Evolutionary conservation across 2,329 filamentous ascomycete species (phyloP).

Genomic region (Xylariaceae sp.): DNA sequence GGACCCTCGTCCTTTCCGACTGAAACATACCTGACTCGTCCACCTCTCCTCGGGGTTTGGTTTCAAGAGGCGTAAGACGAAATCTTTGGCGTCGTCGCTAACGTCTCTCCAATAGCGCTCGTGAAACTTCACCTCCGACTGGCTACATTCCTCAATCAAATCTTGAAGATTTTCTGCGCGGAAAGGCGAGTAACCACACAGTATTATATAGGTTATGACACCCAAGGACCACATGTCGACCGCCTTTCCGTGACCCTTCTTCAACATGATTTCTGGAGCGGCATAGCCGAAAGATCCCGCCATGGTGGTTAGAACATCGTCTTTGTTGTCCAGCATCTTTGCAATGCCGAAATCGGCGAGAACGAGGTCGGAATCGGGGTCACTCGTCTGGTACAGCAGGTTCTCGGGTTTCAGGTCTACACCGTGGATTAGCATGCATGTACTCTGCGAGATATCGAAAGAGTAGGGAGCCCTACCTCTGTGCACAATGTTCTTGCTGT

Average conservation of each 20-base stretch:
- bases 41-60: constrained; percentile 71
- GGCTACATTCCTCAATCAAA: constrained; percentile 88
- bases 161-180: constrained; percentile 89
- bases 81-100: constrained; percentile 89
- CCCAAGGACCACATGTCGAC: constrained; percentile 99
- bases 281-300: constrained; percentile 97
- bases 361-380: constrained; percentile 75
- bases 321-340: constrained; percentile 88
- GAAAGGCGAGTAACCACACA: constrained; percentile 98
- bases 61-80: constrained; percentile 77
- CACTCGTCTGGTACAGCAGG: constrained; percentile 81
- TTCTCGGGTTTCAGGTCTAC: constrained; percentile 97
- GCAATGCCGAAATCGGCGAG: constrained; percentile 97
- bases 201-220: constrained; percentile 95
- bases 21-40: constrained; percentile 61
- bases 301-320: constrained; percentile 95
- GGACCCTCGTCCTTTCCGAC: constrained; percentile 3
- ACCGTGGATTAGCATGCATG: constrained; percentile 11
- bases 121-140: constrained; percentile 83
- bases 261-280: constrained; percentile 96
- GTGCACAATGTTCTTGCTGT: constrained; percentile 92
- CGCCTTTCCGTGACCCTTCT: constrained; percentile 93
- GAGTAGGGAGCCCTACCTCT: constrained; percentile 55
- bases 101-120: constrained; percentile 98
- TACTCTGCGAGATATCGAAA: not conserved